phyloP scores from a whole-genome alignment of 2,329 filamentous ascomycete species.

The Blumeria hordei region DNA sequence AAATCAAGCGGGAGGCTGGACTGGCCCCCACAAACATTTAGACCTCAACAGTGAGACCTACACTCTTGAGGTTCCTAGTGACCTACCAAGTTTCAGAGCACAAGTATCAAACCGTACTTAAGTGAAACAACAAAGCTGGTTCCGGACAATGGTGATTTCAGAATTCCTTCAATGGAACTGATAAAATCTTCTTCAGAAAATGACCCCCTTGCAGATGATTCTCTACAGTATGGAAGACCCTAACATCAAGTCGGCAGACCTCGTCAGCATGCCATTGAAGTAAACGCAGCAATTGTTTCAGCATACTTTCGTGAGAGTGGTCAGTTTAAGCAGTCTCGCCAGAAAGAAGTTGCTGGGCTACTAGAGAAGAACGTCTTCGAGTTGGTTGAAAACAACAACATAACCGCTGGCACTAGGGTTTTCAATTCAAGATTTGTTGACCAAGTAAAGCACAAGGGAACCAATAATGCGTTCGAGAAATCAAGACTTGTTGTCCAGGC shows the following conservation, averaged over 20 bases:
- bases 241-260: not conserved
- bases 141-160: too few relatives aligned
- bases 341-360: not conserved
- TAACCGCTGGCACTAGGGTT: not conserved
- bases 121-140: too few relatives aligned
- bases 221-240: not conserved
- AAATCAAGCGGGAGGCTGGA: not conserved
- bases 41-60: constrained; percentile 1
- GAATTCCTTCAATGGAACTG: too few relatives aligned
- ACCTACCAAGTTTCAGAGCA: not conserved
- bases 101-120: not conserved
- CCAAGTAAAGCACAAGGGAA: constrained; percentile 4
- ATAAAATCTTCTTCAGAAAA: too few relatives aligned
- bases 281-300: not conserved
- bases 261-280: not conserved
- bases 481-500: constrained; percentile 5
- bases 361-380: constrained; percentile 1
- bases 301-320: not conserved
- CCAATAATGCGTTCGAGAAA: constrained; percentile 3
- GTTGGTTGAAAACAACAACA: not conserved
- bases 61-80: not conserved
- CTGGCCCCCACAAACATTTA: not conserved
- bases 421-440: constrained; percentile 5
- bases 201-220: too few relatives aligned
- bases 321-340: not conserved